Evolutionary conservation across 148 eudicot species (phyloP).

Genomic region (Pouteria glomerata): DNA sequence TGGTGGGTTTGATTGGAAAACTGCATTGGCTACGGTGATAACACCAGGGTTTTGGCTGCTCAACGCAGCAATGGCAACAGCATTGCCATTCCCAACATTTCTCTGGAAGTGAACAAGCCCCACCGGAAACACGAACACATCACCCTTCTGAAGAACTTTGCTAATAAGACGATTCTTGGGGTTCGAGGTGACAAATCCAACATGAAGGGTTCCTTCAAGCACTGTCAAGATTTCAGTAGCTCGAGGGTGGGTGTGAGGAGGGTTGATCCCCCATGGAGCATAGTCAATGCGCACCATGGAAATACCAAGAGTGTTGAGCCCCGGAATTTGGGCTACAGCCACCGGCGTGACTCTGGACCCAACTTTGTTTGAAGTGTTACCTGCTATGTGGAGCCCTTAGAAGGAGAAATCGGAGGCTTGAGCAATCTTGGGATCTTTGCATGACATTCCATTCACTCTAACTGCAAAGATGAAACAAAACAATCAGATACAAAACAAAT

Average conservation of each 20-base stretch:
- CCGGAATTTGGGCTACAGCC: slow-evolving; percentile 6
- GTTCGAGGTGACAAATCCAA: slow-evolving; percentile 20
- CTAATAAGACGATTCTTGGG: slow-evolving; percentile 1
- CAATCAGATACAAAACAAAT: neutral
- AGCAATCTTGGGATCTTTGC: slow-evolving; percentile 7
- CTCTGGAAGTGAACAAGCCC: slow-evolving; percentile 13
- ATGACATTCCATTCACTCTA: slow-evolving; percentile 4
- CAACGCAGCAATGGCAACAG: slow-evolving; percentile 14
- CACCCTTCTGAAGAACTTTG: slow-evolving; percentile 10
- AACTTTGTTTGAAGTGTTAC: slow-evolving; percentile 15
- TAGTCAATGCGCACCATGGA: slow-evolving; percentile 14
- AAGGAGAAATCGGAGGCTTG: slow-evolving; percentile 16
- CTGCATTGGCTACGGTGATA: slow-evolving; percentile 14
- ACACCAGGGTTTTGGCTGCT: slow-evolving; percentile 21
- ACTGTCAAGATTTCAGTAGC: slow-evolving; percentile 17
- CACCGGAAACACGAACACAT: slow-evolving; percentile 11
- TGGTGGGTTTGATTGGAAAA: slow-evolving; percentile 10
- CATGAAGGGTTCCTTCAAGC: slow-evolving; percentile 12
- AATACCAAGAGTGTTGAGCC: slow-evolving; percentile 18
- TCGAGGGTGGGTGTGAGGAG: too few relatives aligned
- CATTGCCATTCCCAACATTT: slow-evolving; percentile 9
- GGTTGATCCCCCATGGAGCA: slow-evolving; percentile 16
- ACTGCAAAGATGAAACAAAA: neutral
- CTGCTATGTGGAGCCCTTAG: slow-evolving; percentile 11
- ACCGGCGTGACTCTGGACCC: slow-evolving; percentile 14